Conservation (phyloP, 495 filamentous ascomycete species). For the Talaromyces adpressus region DNA sequence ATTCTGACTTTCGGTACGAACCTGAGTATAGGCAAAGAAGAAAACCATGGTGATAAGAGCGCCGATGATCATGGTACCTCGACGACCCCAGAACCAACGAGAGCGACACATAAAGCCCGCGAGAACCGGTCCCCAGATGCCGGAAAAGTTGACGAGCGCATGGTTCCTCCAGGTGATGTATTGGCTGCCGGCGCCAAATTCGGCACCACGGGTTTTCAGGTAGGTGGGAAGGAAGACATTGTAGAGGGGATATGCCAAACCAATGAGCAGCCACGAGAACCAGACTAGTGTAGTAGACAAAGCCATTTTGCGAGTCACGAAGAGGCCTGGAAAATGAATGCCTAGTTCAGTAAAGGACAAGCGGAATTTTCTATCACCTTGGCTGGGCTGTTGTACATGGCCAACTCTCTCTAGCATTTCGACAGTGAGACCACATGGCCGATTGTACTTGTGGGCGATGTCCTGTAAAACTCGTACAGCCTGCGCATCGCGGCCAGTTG, state of each 20-base stretch:
- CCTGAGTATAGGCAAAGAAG: slow-evolving; percentile 63
- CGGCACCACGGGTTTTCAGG: slow-evolving; percentile 38
- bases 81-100: slow-evolving; percentile 47
- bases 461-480: slow-evolving; percentile 52
- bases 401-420: slow-evolving; percentile 40
- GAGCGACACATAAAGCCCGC: slow-evolving; percentile 58
- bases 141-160: slow-evolving; percentile 55
- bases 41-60: slow-evolving; percentile 56
- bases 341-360: slow-evolving; percentile 43
- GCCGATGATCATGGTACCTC: slow-evolving; percentile 61
- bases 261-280: slow-evolving; percentile 64
- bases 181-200: slow-evolving; percentile 32
- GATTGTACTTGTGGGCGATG: slow-evolving; percentile 56
- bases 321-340: slow-evolving; percentile 57
- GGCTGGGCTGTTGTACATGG: slow-evolving; percentile 15
- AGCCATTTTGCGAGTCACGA: slow-evolving; percentile 50
- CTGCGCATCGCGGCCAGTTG: slow-evolving; percentile 54
- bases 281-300: slow-evolving; percentile 59
- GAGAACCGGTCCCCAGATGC: slow-evolving; percentile 58
- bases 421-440: slow-evolving; percentile 55
- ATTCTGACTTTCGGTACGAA: slow-evolving; percentile 51
- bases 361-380: slow-evolving; percentile 27
- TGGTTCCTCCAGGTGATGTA: slow-evolving; percentile 68
- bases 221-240: slow-evolving; percentile 58
- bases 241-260: slow-evolving; percentile 62